phyloP scores from a whole-genome alignment of 2,329 filamentous ascomycete species.

The Arachnomyces sp. region DNA sequence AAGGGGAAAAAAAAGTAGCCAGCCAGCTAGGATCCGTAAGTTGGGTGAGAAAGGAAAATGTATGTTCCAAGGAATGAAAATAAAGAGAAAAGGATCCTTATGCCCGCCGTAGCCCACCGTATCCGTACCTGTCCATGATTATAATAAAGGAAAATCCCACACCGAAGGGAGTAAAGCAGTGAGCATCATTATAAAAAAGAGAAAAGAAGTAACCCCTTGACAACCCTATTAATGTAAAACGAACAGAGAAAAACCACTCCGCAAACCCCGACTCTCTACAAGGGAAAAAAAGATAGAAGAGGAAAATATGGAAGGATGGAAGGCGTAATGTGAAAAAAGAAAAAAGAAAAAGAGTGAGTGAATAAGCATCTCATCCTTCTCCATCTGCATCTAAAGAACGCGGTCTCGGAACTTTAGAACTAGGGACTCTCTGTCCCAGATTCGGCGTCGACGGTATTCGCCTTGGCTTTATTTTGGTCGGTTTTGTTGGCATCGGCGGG shows the following conservation, averaged over 20 bases:
- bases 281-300: slow-evolving; percentile 1
- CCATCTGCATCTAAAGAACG: slow-evolving; percentile 28
- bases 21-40: too few species aligned
- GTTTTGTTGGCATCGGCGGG: slow-evolving; percentile 19
- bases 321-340: slow-evolving; percentile 4
- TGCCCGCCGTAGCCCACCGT: too few species aligned
- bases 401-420: slow-evolving; percentile 19
- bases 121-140: too few species aligned
- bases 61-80: slow-evolving; percentile 1
- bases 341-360: slow-evolving; percentile 1
- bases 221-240: not conserved
- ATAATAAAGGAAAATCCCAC: too few species aligned
- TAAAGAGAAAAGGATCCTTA: slow-evolving; percentile 7
- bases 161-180: slow-evolving; percentile 1
- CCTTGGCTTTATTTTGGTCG: slow-evolving; percentile 18
- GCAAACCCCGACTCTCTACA: slow-evolving; percentile 3
- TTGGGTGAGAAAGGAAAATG: too few species aligned
- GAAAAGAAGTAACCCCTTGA: slow-evolving; percentile 4
- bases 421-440: slow-evolving; percentile 18
- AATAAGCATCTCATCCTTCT: slow-evolving; percentile 7
- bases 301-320: not conserved
- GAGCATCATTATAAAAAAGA: slow-evolving; percentile 7
- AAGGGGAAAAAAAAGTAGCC: not conserved
- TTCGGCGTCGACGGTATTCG: slow-evolving; percentile 32
- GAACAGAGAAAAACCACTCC: not conserved